Percentiles rank a stretch among this genome's conserved stretches.
phyloP scores from a whole-genome alignment of 1,284 basidiomycete genomes.

The Abortiporus biennis region DNA sequence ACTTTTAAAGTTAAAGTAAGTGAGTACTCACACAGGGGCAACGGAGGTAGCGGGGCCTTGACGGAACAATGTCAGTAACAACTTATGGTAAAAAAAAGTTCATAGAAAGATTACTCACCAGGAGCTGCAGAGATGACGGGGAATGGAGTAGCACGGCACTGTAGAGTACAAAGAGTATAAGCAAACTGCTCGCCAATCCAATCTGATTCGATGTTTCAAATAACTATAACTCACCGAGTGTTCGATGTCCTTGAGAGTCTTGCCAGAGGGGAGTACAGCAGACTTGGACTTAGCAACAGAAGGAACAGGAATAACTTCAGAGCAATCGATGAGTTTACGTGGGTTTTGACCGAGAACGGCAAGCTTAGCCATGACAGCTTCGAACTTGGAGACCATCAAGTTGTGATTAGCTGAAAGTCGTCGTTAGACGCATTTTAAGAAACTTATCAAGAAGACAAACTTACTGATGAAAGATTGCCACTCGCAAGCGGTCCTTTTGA shows the following conservation, averaged over 20 bases:
- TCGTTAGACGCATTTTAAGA: not conserved
- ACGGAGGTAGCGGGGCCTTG: constrained; percentile 17
- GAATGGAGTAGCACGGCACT: constrained; percentile 9
- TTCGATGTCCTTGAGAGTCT: constrained; percentile 6
- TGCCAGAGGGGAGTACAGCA: constrained; percentile 2
- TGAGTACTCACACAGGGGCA: constrained; percentile 16
- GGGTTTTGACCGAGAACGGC: constrained; percentile 7
- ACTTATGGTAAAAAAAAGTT: too few relatives aligned
- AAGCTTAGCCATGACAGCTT: constrained; percentile 9
- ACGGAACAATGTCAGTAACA: too few relatives aligned
- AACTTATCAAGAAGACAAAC: not conserved
- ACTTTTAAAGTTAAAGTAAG: not conserved
- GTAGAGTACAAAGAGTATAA: not conserved
- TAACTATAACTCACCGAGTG: not conserved
- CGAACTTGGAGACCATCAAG: constrained; percentile 8
- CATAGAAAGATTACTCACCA: too few relatives aligned
- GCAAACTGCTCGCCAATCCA: too few relatives aligned
- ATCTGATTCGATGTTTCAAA: not conserved
- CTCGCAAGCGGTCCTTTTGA: constrained; percentile 3
- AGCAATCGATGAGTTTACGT: constrained; percentile 6
- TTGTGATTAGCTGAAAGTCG: constrained; percentile 1
- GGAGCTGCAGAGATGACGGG: constrained; percentile 4
- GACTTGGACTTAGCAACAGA: not conserved
- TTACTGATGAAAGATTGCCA: constrained; percentile 4
- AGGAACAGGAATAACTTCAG: constrained; percentile 10